These are phyloP conservation scores for Brassica balearica DNA, from an alignment of 441 rosid species.

Conservation along the genomic window DNA sequence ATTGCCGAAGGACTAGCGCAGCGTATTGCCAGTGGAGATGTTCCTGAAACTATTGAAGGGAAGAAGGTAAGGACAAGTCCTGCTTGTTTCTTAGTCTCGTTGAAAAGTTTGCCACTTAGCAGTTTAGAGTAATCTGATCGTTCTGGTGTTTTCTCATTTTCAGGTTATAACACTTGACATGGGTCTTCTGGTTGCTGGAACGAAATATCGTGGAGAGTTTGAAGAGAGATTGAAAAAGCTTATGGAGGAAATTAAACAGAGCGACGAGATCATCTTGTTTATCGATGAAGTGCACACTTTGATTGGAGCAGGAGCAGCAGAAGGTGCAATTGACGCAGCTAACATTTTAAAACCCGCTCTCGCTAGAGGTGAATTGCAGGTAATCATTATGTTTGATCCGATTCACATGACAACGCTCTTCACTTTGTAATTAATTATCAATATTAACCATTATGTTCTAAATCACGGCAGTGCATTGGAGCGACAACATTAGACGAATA, in stretches of 20 bases:
- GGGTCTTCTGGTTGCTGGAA: slow-evolving; percentile 98
- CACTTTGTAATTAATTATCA: neutral
- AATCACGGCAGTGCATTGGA: slow-evolving; percentile 77
- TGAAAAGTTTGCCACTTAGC: neutral
- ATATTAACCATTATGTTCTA: neutral
- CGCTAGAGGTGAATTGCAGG: slow-evolving; percentile 97
- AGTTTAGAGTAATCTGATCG: slow-evolving; percentile 1
- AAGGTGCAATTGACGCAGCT: slow-evolving; percentile 97
- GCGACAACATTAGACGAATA: slow-evolving; percentile 95
- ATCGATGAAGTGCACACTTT: slow-evolving; percentile 97
- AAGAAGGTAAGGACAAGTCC: slow-evolving; percentile 59
- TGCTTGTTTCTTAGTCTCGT: slow-evolving; percentile 27
- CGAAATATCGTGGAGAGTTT: slow-evolving; percentile 97
- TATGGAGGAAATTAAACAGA: slow-evolving; percentile 86
- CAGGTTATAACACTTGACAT: slow-evolving; percentile 94
- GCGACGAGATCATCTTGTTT: slow-evolving; percentile 83
- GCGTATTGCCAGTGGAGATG: slow-evolving; percentile 85
- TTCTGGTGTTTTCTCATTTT: slow-evolving; percentile 16
- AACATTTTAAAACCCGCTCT: slow-evolving; percentile 96
- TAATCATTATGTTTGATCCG: slow-evolving; percentile 35
- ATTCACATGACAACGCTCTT: slow-evolving; percentile 22
- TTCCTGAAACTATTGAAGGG: slow-evolving; percentile 88
- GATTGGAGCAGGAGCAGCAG: slow-evolving; percentile 96
- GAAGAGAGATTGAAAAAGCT: slow-evolving; percentile 94
- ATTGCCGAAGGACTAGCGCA: slow-evolving; percentile 97